Conservation (phyloP, 2,329 filamentous ascomycete genomes). For the Pyrenochaeta sp. region DNA sequence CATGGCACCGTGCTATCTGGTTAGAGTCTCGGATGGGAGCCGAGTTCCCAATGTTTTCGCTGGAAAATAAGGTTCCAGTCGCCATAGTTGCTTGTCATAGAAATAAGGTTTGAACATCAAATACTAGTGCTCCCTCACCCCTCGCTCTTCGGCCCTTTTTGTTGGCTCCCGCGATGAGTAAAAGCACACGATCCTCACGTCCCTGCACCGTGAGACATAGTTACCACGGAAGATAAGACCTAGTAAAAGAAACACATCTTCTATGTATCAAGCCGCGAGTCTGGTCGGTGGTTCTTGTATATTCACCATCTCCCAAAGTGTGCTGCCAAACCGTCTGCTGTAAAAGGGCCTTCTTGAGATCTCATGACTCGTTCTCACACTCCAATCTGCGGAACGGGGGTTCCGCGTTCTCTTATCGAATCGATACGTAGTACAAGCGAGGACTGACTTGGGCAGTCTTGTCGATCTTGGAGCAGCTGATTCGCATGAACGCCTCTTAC, state of each 20-base stretch:
- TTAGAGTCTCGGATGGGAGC: no score
- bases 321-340: not conserved
- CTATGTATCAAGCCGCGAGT: not conserved
- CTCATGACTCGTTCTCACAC: not conserved
- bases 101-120: no score
- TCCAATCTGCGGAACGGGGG: not conserved
- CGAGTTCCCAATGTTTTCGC: no score
- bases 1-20: not conserved
- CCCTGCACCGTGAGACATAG: no score
- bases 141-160: no score
- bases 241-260: no score
- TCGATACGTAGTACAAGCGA: not conserved
- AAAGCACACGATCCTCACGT: no score
- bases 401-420: not conserved
- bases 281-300: not conserved
- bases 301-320: not conserved
- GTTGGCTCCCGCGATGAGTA: no score
- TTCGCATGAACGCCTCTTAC: not conserved
- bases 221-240: no score
- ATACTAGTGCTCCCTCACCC: no score
- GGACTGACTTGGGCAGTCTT: not conserved
- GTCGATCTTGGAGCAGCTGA: not conserved
- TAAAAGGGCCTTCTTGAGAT: not conserved
- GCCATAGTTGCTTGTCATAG: no score
- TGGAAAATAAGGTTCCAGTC: no score